A percentile compares a stretch with the other conserved stretches of the same genome.
Evolutionary conservation across 2,329 filamentous ascomycete species (phyloP).

Genomic region (Aschersonia sp.): DNA sequence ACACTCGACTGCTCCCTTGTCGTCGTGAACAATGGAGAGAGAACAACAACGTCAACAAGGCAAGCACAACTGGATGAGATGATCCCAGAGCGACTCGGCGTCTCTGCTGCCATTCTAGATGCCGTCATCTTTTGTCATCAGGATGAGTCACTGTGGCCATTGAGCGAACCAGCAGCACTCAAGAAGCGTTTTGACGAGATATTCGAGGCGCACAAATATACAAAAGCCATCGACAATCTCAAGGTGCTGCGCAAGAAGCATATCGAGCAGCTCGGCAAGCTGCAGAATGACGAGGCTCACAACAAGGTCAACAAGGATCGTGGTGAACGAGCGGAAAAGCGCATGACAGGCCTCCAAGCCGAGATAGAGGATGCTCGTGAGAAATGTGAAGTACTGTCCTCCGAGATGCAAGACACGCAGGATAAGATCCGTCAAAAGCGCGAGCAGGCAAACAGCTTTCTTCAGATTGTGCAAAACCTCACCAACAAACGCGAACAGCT

Average conservation of each 20-base stretch:
- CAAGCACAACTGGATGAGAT: conserved; percentile 70
- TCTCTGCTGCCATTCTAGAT: conserved; percentile 80
- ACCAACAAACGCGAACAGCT: conserved; percentile 65
- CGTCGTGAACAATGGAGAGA: conserved; percentile 67
- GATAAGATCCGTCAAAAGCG: conserved; percentile 50
- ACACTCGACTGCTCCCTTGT: conserved; percentile 70
- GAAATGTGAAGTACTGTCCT: conserved; percentile 42
- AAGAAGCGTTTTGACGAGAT: conserved; percentile 97
- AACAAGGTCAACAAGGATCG: conserved; percentile 76
- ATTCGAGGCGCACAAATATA: conserved; percentile 93
- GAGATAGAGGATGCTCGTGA: conserved; percentile 49
- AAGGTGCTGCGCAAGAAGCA: conserved; percentile 76
- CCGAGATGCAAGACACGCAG: conserved; percentile 46
- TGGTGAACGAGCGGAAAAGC: conserved; percentile 57
- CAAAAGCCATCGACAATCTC: conserved; percentile 92
- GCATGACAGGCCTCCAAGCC: conserved; percentile 46
- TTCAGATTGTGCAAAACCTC: conserved; percentile 61
- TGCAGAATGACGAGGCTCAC: conserved; percentile 62
- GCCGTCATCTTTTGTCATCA: conserved; percentile 98
- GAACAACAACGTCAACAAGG: conserved; percentile 62
- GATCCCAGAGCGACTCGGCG: conserved; percentile 76
- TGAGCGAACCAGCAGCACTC: conserved; percentile 71
- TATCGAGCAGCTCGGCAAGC: conserved; percentile 56
- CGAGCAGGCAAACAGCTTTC: conserved; percentile 58
- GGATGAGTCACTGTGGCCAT: conserved; percentile 92